Conservation (phyloP, 1,284 basidiomycete genomes). For the Abortiporus biennis region DNA sequence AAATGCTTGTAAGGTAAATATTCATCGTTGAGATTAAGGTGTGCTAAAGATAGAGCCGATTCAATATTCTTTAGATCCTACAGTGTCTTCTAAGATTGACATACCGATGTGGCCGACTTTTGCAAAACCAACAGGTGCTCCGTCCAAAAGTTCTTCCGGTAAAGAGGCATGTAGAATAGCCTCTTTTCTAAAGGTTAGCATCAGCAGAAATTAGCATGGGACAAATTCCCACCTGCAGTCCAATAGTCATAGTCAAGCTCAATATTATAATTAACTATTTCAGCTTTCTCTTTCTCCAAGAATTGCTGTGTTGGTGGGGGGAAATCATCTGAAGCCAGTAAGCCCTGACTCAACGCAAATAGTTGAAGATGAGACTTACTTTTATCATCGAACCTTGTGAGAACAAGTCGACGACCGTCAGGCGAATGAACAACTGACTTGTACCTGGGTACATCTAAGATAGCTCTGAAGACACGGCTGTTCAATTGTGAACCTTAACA, state of each 20-base stretch:
- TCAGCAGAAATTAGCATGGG: not conserved
- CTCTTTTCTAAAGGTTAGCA: conserved; percentile 38
- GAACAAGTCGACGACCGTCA: conserved; percentile 47
- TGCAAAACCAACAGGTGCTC: conserved; percentile 85
- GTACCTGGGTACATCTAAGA: conserved; percentile 64
- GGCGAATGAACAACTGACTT: conserved; percentile 53
- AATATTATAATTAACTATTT: conserved; percentile 54
- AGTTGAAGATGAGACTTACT: conserved; percentile 35
- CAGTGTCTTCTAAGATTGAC: conserved; percentile 15
- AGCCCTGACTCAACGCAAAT: too few species aligned
- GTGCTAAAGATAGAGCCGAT: too few species aligned
- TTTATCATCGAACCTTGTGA: conserved; percentile 54
- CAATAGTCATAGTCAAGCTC: conserved; percentile 80
- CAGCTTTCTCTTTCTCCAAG: conserved; percentile 46
- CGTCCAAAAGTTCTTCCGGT: conserved; percentile 69
- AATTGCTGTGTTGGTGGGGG: conserved; percentile 46
- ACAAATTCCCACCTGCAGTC: conserved; percentile 55
- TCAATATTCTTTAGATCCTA: too few species aligned
- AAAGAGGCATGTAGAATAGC: conserved; percentile 79
- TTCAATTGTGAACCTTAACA: conserved; percentile 4
- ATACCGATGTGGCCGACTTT: conserved; percentile 87
- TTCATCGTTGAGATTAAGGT: conserved; percentile 87
- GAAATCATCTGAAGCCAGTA: conserved; percentile 66
- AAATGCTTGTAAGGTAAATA: conserved; percentile 89
- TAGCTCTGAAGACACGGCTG: conserved; percentile 26